These are phyloP conservation scores for Aspergillus novofumigatus DNA, from an alignment of 2,329 filamentous ascomycete species.

Conservation along the genomic window DNA sequence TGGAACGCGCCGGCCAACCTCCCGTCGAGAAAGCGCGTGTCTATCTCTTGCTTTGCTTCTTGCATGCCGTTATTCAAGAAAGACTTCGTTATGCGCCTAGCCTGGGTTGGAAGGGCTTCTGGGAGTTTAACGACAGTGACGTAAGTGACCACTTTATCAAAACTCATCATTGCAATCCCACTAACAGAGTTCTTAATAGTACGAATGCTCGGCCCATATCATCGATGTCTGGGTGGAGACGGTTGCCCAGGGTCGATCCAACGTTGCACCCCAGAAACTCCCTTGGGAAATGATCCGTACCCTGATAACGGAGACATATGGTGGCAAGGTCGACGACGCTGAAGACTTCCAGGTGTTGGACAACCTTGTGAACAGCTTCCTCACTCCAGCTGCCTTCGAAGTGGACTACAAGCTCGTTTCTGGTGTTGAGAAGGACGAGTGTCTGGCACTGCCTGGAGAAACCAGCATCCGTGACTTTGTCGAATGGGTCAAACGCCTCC, in stretches of 20 bases:
- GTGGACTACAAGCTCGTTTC: constrained; percentile 86
- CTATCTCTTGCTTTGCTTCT: constrained; percentile 86
- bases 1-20: constrained; percentile 69
- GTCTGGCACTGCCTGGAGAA: constrained; percentile 70
- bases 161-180: background rate
- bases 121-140: constrained; percentile 99
- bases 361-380: constrained; percentile 68
- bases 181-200: constrained; percentile 50
- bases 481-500: constrained; percentile 84
- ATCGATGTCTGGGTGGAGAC: constrained; percentile 91
- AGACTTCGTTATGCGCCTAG: constrained; percentile 88
- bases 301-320: constrained; percentile 89
- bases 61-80: constrained; percentile 95
- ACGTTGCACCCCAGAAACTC: constrained; percentile 87
- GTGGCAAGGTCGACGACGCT: constrained; percentile 93
- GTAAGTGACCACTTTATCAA: constrained; percentile 56
- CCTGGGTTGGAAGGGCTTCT: constrained; percentile 96
- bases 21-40: constrained; percentile 88
- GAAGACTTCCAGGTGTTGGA: constrained; percentile 73
- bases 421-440: constrained; percentile 54
- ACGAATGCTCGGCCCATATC: constrained; percentile 94
- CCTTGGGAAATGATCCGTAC: constrained; percentile 95
- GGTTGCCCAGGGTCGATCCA: constrained; percentile 78
- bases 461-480: constrained; percentile 83
- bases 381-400: constrained; percentile 88